Evolutionary conservation across 2,329 filamentous ascomycete genomes (phyloP), one percentile per base, ranked within the genome.

Genomic region (Diplodia mutila): DNA sequence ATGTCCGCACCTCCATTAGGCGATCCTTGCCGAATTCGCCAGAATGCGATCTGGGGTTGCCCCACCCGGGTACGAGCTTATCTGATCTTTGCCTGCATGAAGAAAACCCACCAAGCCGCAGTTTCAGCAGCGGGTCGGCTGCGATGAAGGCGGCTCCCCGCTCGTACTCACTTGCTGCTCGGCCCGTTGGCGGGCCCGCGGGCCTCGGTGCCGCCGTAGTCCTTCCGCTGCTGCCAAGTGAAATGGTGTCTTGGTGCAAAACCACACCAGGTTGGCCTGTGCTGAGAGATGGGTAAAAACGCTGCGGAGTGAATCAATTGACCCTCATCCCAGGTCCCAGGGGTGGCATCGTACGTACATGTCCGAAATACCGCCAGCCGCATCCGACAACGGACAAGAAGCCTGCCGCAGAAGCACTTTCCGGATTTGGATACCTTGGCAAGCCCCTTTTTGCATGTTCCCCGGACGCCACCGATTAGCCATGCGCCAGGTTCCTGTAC

Each of bases 191-290:
- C 39, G 25, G 39, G 37, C 32, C 3, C 14, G 16, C 57, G 57
- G 57, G 57, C 57, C 57, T 61, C 57, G 25, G 57, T 29, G 34
- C 57, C 57, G 57, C 39, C 57, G 9, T 27, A 61, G 23, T 61
- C 46, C 57, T 39, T 48, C 57, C 57, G 57, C 34, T 16, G 8
- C 1, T 42, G 57, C 57, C 57, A 61, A 61, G 57, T 39, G 11
- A 29, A 29, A 9, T 29, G 29, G 18, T 54, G 27, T 16, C 29
- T 54, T 54, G 27, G 39, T 42, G 18, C 16, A 42, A 46, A 46
- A 21, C 42, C 42, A n/a, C 42, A 46, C 42, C 29, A 11, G 18
- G 29, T n/a, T n/a, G n/a, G n/a, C n/a, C n/a, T n/a, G n/a, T n/a
- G n/a, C 29, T 8, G 29, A 29, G 29, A 29, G 5, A 29, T 4